phyloP scores from a whole-genome alignment of 169 alveolate species.

The Theileria sp. region DNA sequence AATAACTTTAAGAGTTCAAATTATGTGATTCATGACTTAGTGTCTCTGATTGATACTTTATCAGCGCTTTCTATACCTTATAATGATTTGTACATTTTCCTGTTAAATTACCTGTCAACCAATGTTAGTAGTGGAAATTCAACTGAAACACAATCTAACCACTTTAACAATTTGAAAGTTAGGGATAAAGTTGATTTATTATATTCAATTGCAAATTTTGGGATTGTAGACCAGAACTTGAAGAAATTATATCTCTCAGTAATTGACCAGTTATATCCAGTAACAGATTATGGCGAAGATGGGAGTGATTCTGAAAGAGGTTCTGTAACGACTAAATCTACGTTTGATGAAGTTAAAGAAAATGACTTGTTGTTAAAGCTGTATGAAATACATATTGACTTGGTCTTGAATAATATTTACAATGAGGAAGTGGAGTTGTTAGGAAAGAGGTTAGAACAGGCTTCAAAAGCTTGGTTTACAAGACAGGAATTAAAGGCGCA shows the following conservation, averaged over 20 bases:
- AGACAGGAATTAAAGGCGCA: slow-evolving; percentile 28
- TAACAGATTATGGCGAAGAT: slow-evolving; percentile 12
- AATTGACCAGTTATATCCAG: background rate
- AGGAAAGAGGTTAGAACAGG: slow-evolving; percentile 25
- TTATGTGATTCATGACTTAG: background rate
- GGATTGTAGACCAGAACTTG: slow-evolving; percentile 25
- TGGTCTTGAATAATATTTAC: slow-evolving; percentile 9
- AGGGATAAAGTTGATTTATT: slow-evolving; percentile 18
- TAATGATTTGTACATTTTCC: background rate
- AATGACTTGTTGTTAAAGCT: slow-evolving; percentile 21
- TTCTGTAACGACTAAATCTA: background rate
- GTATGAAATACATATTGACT: slow-evolving; percentile 46
- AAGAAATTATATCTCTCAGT: slow-evolving; percentile 4
- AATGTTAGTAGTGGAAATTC: background rate
- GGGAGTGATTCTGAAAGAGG: background rate
- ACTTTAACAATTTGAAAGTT: background rate
- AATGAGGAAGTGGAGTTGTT: slow-evolving; percentile 23
- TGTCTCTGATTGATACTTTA: background rate
- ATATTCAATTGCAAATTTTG: slow-evolving; percentile 30
- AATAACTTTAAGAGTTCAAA: slow-evolving; percentile 10
- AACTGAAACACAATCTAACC: background rate
- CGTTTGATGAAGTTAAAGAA: background rate
- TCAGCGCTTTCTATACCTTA: slow-evolving; percentile 3
- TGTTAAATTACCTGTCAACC: slow-evolving; percentile 5
- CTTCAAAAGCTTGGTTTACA: slow-evolving; percentile 62